Conservation (phyloP, 1,284 basidiomycete genomes). For the Malassezia sp. region DNA sequence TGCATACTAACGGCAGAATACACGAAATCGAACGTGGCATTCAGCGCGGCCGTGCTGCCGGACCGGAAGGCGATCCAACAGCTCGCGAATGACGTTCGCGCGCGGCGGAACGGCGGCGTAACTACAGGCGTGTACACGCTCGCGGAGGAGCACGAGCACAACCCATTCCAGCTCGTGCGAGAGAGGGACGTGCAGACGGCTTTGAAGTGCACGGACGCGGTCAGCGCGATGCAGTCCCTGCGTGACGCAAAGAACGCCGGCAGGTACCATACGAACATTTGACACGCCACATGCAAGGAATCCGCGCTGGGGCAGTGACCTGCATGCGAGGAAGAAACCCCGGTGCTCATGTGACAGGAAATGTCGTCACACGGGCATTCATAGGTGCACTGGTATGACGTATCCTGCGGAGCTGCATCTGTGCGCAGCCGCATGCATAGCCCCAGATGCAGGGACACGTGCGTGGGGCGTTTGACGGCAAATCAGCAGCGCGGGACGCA, state of each 20-base stretch:
- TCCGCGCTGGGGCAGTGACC: too few relatives aligned
- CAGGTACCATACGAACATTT: conserved; percentile 1
- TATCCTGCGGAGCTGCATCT: too few relatives aligned
- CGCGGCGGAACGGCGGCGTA: conserved; percentile 49
- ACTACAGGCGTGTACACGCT: conserved; percentile 72
- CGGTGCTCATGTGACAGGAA: too few relatives aligned
- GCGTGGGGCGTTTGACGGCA: too few relatives aligned
- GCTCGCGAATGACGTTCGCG: conserved; percentile 47
- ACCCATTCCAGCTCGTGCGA: conserved; percentile 45
- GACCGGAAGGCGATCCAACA: conserved; percentile 54
- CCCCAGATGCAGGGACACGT: too few relatives aligned
- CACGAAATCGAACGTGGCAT: conserved; percentile 43
- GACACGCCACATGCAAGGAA: too few relatives aligned
- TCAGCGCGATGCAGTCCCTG: conserved; percentile 61
- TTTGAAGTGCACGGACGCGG: conserved; percentile 49
- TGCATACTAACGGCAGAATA: conserved; percentile 37
- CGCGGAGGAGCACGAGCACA: conserved; percentile 60
- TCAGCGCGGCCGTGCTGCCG: conserved; percentile 55
- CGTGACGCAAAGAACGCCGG: conserved; percentile 65
- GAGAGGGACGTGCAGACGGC: conserved; percentile 45
- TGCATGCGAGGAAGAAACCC: too few relatives aligned
- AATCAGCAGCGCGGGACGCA: too few relatives aligned
- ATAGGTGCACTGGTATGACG: too few relatives aligned
- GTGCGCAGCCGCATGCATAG: too few relatives aligned
- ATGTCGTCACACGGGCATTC: too few relatives aligned